Percentiles rank a stretch among this genome's conserved stretches.
Evolutionary conservation across 805 yeast species (phyloP).

Genomic region (Hanseniaspora jakobsenii): DNA sequence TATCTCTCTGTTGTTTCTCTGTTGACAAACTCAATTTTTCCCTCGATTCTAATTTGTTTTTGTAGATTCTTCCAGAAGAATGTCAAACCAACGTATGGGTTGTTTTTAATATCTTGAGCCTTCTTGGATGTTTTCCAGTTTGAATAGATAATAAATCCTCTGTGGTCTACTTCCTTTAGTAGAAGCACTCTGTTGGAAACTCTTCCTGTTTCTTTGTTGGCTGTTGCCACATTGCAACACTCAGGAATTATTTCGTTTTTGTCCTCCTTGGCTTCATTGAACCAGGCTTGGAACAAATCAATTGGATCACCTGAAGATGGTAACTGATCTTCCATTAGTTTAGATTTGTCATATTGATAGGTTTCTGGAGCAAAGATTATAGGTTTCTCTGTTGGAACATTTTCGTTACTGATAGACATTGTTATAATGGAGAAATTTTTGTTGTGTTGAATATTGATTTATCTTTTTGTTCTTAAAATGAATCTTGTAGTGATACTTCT

Average conservation of each 20-base stretch:
- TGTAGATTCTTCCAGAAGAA: constrained; percentile 89
- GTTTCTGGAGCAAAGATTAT: constrained; percentile 68
- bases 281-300: constrained; percentile 75
- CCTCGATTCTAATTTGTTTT: constrained; percentile 90
- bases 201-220: constrained; percentile 78
- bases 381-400: constrained; percentile 23
- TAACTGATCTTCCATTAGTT: constrained; percentile 45
- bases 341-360: constrained; percentile 67
- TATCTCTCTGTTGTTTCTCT: constrained; percentile 66
- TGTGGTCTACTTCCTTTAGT: constrained; percentile 75
- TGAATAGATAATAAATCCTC: constrained; percentile 78
- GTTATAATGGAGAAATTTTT: background rate
- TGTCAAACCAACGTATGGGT: constrained; percentile 69
- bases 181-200: constrained; percentile 75
- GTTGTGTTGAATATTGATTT: background rate
- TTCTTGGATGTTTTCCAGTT: constrained; percentile 87
- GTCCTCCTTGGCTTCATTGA: constrained; percentile 52
- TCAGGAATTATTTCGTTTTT: constrained; percentile 60
- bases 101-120: constrained; percentile 53
- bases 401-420: constrained; percentile 9
- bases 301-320: constrained; percentile 43
- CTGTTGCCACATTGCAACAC: constrained; percentile 76
- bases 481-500: no score
- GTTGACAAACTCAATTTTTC: constrained; percentile 59
- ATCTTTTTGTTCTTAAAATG: no score